phyloP scores from a whole-genome alignment of 768 basidiomycete species.

The Leccinum truebloodii region DNA sequence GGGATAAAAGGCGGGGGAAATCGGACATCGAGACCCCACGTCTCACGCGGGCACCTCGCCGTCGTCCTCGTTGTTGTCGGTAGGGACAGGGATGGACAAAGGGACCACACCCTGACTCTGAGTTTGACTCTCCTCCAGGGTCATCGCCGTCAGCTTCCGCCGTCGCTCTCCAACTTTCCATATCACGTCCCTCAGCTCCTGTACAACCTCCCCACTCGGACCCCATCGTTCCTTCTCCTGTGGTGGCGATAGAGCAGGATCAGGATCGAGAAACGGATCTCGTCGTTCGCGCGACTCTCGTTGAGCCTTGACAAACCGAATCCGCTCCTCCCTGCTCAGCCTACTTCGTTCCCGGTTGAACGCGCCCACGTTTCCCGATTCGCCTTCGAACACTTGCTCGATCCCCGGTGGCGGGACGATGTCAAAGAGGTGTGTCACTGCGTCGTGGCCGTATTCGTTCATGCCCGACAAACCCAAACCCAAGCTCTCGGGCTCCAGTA shows the following conservation, averaged over 20 bases:
- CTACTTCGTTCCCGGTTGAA: slow-evolving; percentile 63
- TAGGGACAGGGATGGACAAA: too few relatives aligned
- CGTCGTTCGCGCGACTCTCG: slow-evolving; percentile 28
- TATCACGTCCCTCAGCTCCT: slow-evolving; percentile 84
- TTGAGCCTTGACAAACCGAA: slow-evolving; percentile 52
- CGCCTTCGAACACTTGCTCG: slow-evolving; percentile 85
- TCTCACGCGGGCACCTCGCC: too few relatives aligned
- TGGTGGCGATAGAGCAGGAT: slow-evolving; percentile 15
- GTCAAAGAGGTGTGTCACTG: not conserved
- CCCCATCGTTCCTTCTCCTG: too few relatives aligned
- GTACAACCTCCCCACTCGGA: slow-evolving; percentile 58
- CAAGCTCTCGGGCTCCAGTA: slow-evolving; percentile 1
- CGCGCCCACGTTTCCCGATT: slow-evolving; percentile 35
- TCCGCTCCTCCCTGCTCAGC: slow-evolving; percentile 74
- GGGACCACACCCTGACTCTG: too few relatives aligned
- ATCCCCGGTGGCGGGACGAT: slow-evolving; percentile 53
- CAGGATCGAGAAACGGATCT: not conserved
- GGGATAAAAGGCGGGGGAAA: too few relatives aligned
- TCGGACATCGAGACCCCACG: too few relatives aligned
- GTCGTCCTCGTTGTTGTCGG: too few relatives aligned
- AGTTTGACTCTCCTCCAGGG: too few relatives aligned
- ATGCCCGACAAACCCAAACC: not conserved
- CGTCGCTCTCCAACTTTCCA: slow-evolving; percentile 80
- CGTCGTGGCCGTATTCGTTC: slow-evolving; percentile 42
- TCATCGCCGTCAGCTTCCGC: slow-evolving; percentile 45